Percentiles rank a stretch among this genome's conserved stretches.
Conservation (phyloP, 2,329 filamentous ascomycete genomes). For the Kalmusia sp. region DNA sequence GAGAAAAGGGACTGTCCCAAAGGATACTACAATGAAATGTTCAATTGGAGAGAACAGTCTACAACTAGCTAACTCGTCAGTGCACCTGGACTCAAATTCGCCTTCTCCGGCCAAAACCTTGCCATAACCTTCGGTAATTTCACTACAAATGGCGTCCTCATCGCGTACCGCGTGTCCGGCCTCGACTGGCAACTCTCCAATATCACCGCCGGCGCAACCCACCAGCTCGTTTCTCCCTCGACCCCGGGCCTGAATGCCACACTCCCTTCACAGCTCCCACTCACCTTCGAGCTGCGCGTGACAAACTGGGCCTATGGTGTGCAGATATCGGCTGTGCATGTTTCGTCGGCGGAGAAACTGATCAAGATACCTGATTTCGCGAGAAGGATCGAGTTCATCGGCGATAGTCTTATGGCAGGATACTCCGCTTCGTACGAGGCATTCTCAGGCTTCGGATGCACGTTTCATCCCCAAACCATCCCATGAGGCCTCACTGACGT, state of each 20-base stretch:
- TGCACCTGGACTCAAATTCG: constrained; percentile 62
- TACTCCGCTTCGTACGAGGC: constrained; percentile 67
- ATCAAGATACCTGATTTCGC: constrained; percentile 49
- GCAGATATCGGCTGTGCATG: constrained; percentile 62
- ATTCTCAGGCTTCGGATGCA: constrained; percentile 61
- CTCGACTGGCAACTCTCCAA: constrained; percentile 69
- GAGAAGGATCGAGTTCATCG: constrained; percentile 54
- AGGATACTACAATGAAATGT: too few relatives aligned
- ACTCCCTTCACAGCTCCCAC: constrained; percentile 50
- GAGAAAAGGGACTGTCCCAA: too few relatives aligned
- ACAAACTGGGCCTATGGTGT: constrained; percentile 66
- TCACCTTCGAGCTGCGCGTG: constrained; percentile 64
- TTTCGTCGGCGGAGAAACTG: constrained; percentile 54
- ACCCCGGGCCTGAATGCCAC: constrained; percentile 56
- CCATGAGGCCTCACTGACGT: neutral
- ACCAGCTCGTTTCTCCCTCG: constrained; percentile 60
- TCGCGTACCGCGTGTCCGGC: constrained; percentile 65
- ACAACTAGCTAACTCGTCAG: constrained; percentile 11
- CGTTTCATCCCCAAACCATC: neutral
- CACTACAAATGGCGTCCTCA: constrained; percentile 58
- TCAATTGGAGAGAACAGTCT: too few relatives aligned
- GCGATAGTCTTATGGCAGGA: constrained; percentile 60
- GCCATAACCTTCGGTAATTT: constrained; percentile 62
- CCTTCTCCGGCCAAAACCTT: constrained; percentile 61
- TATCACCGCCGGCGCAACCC: constrained; percentile 62